A percentile compares a stretch with the other conserved stretches of the same genome.
These are phyloP conservation scores for Flaveria brownii DNA, from an alignment of 129 eudicot genomes.

Conservation along the genomic window DNA sequence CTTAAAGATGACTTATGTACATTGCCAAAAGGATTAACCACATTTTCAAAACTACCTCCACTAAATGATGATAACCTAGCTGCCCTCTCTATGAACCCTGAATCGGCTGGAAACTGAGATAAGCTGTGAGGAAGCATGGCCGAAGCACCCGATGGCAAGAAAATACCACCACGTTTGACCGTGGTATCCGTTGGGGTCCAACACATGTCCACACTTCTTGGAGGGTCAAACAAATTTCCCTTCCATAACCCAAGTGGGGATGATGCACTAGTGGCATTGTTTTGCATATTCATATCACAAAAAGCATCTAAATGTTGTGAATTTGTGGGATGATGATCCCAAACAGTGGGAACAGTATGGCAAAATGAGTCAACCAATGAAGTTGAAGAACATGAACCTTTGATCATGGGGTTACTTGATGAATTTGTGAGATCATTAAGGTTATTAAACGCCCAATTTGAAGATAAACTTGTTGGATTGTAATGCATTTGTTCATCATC, in stretches of 20 bases:
- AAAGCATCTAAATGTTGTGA: conserved; percentile 54
- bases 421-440: conserved; percentile 45
- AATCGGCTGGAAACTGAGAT: conserved; percentile 74
- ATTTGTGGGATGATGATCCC: conserved; percentile 62
- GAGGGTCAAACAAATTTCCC: conserved; percentile 30
- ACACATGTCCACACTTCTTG: conserved; percentile 35
- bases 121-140: conserved; percentile 54
- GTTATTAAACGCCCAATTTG: conserved; percentile 59
- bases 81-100: conserved; percentile 79
- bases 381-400: background rate
- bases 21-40: conserved; percentile 57
- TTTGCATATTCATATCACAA: conserved; percentile 53
- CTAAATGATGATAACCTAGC: conserved; percentile 69
- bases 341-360: conserved; percentile 18
- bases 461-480: conserved; percentile 44
- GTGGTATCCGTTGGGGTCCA: conserved; percentile 53
- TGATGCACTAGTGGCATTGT: conserved; percentile 43
- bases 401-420: conserved; percentile 52
- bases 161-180: conserved; percentile 46
- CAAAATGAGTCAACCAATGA: conserved; percentile 52
- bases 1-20: conserved; percentile 38
- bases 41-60: conserved; percentile 65
- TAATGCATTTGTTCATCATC: conserved; percentile 46
- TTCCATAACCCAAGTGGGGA: conserved; percentile 46
- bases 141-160: conserved; percentile 44